Evolutionary conservation across 345 rosid species (phyloP).

Genomic region (Sonneratia caseolaris): DNA sequence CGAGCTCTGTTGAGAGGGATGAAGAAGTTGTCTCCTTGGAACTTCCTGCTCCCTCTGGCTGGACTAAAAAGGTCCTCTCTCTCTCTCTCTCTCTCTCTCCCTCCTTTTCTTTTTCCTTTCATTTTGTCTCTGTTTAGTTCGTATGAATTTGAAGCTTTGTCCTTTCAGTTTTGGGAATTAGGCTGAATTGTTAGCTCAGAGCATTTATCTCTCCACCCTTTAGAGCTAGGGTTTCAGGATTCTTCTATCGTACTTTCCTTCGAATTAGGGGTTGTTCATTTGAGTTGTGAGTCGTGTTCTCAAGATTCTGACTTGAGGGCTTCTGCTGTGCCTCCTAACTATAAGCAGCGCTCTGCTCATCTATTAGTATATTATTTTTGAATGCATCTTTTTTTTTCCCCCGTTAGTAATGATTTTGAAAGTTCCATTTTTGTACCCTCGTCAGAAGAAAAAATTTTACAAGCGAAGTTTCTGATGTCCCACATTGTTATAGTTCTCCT

Average conservation of each 20-base stretch:
- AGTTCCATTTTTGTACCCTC: background rate
- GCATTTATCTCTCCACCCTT: background rate
- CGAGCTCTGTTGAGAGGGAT: constrained; percentile 17
- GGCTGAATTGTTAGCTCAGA: background rate
- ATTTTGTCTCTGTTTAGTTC: background rate
- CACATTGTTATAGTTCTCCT: background rate
- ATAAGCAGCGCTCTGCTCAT: background rate
- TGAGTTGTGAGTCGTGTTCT: background rate
- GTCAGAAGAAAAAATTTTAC: background rate
- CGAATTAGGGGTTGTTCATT: background rate
- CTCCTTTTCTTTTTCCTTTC: no score
- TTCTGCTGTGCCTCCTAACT: background rate
- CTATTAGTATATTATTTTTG: background rate
- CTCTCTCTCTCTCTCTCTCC: no score
- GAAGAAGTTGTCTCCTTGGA: constrained; percentile 33
- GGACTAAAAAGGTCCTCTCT: constrained; percentile 30
- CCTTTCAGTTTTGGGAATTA: background rate
- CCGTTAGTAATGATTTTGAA: background rate
- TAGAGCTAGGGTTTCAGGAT: constrained; percentile 5
- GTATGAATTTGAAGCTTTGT: background rate
- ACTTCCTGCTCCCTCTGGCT: constrained; percentile 40
- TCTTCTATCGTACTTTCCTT: background rate
- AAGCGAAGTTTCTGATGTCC: background rate
- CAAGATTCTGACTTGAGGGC: background rate
- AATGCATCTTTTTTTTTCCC: background rate